Evolutionary conservation across 179 eudicot species (phyloP).

Genomic region (Spinacia oleracea): DNA sequence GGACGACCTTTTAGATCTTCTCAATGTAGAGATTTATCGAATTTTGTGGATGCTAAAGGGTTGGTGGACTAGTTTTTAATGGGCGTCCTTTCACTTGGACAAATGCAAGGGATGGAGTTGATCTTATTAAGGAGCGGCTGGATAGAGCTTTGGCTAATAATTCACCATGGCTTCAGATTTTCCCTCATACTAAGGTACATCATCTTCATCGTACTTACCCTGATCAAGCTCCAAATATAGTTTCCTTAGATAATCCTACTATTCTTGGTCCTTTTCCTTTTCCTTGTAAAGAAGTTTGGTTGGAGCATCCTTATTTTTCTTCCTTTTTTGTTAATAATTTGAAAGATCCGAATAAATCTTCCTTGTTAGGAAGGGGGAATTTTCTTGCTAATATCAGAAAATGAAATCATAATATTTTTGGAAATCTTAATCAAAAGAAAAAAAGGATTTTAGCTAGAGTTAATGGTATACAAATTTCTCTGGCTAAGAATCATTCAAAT

Average conservation of each 20-base stretch:
- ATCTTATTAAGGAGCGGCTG: neutral
- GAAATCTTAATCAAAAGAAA: neutral
- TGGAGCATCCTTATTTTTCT: neutral
- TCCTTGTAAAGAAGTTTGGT: neutral
- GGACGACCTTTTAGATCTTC: neutral
- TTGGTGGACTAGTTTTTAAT: neutral
- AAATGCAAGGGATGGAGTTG: neutral
- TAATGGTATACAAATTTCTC: neutral
- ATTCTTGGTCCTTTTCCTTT: neutral
- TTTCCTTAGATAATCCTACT: too few species aligned
- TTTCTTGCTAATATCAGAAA: rapidly evolving
- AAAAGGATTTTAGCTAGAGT: neutral
- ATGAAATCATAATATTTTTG: neutral
- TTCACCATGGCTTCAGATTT: neutral
- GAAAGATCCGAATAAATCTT: too few species aligned
- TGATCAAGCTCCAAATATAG: neutral
- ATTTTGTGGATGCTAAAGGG: neutral
- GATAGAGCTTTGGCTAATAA: neutral
- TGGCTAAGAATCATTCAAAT: neutral
- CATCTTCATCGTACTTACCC: neutral
- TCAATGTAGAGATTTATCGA: neutral
- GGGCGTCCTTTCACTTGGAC: neutral
- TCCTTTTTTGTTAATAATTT: neutral
- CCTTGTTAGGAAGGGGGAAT: too few species aligned
- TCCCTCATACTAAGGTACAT: neutral